These are phyloP conservation scores for Lithohypha guttulata DNA, from an alignment of 2,329 filamentous ascomycete genomes.

Conservation along the genomic window DNA sequence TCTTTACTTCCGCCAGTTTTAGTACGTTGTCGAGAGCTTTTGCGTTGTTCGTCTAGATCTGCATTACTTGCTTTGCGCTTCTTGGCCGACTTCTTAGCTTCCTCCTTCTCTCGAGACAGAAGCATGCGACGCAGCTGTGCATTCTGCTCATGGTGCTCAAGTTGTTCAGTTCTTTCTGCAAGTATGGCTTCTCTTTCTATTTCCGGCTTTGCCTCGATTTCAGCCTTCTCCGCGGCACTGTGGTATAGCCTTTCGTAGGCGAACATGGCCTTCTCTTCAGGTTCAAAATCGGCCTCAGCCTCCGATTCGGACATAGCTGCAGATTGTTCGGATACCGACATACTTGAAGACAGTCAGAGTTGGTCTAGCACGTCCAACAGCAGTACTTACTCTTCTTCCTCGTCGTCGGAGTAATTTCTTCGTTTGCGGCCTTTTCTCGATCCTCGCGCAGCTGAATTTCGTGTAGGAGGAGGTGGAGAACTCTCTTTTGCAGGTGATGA, in stretches of 20 bases:
- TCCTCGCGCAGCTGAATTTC: constrained; percentile 36
- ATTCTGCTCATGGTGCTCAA: constrained; percentile 73
- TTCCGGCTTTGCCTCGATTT: constrained; percentile 79
- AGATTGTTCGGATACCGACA: constrained; percentile 61
- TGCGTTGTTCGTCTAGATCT: constrained; percentile 70
- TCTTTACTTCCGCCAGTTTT: constrained; percentile 55
- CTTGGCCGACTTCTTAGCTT: constrained; percentile 41
- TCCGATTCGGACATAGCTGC: constrained; percentile 85
- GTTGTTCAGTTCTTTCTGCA: constrained; percentile 73
- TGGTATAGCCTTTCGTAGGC: constrained; percentile 81
- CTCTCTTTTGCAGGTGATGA: constrained; percentile 41
- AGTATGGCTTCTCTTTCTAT: constrained; percentile 84
- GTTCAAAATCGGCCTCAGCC: constrained; percentile 56
- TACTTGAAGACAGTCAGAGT: constrained; percentile 40
- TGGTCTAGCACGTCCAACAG: no score
- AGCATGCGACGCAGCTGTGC: constrained; percentile 69
- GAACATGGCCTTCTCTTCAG: constrained; percentile 47
- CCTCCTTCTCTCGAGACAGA: constrained; percentile 53
- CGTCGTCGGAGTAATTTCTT: constrained; percentile 56
- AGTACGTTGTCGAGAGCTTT: constrained; percentile 61
- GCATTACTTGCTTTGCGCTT: constrained; percentile 68
- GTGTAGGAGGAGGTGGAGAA: constrained; percentile 35
- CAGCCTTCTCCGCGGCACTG: constrained; percentile 59
- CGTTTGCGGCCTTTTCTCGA: constrained; percentile 34
- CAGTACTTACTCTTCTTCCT: constrained; percentile 71